Evolutionary conservation across 148 eudicot genomes (phyloP).

Genomic region (Fallopia convolvulus): DNA sequence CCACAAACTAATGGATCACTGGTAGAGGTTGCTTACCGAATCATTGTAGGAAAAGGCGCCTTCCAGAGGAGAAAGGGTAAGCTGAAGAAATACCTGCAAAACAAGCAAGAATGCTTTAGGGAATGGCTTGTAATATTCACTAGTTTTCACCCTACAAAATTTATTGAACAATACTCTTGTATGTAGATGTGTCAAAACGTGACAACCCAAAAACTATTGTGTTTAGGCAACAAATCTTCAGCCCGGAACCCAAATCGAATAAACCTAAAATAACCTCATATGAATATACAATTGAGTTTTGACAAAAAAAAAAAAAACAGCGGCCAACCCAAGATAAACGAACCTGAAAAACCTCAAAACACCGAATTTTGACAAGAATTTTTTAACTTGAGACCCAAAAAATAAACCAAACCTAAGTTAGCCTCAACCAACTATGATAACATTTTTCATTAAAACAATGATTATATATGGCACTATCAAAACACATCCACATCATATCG

Average conservation of each 20-base stretch:
- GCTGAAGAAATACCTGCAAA: conserved; percentile 82
- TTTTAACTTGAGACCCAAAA: too few relatives aligned
- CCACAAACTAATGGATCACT: background rate
- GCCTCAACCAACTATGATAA: too few relatives aligned
- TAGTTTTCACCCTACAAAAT: background rate
- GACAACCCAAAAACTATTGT: background rate
- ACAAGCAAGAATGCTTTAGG: background rate
- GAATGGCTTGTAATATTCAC: background rate
- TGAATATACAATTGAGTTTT: background rate
- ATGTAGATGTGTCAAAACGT: background rate
- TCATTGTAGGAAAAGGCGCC: conserved; percentile 57
- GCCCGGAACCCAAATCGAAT: background rate
- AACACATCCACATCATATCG: background rate
- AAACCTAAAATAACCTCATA: background rate
- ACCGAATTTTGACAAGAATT: too few relatives aligned
- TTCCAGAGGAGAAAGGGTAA: conserved; percentile 87
- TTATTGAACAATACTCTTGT: background rate
- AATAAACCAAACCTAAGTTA: too few relatives aligned
- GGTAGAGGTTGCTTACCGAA: conserved; percentile 43
- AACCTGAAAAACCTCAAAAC: background rate
- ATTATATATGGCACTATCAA: background rate
- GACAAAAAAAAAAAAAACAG: background rate
- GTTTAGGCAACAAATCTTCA: background rate
- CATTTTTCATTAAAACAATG: background rate
- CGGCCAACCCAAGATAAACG: background rate